phyloP scores from a whole-genome alignment of 768 basidiomycete species.

The Podaxis mareebaensis region DNA sequence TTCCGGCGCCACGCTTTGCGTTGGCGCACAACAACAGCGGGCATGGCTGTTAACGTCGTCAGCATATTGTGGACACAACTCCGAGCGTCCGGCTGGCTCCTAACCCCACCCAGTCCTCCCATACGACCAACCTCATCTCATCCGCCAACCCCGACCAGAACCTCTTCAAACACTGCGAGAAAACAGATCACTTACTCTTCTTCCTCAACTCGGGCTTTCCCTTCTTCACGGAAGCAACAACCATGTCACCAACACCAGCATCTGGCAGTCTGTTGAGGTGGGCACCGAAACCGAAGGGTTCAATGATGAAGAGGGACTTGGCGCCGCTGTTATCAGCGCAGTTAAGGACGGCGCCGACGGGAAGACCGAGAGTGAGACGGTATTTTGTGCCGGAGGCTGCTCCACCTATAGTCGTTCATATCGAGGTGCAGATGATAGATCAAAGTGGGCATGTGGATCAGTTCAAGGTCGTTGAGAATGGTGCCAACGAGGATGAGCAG shows the following conservation, averaged over 20 bases:
- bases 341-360: constrained; percentile 92
- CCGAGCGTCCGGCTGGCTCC: neutral
- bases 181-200: constrained; percentile 74
- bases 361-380: constrained; percentile 92
- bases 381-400: constrained; percentile 91
- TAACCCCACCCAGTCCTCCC: neutral
- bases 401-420: constrained; percentile 34
- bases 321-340: constrained; percentile 99
- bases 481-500: no score
- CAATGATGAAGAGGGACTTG: constrained; percentile 93
- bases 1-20: constrained; percentile 97
- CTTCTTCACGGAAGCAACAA: constrained; percentile 98
- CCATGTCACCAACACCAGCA: constrained; percentile 93
- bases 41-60: constrained; percentile 70
- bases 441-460: no score
- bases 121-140: neutral
- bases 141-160: neutral
- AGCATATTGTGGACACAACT: constrained; percentile 16
- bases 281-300: constrained; percentile 94
- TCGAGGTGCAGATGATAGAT: no score
- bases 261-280: constrained; percentile 97
- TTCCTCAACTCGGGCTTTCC: constrained; percentile 99
- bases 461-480: no score
- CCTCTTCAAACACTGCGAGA: neutral
- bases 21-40: constrained; percentile 94